Conservation (phyloP, 208 protist genomes). For the Wallacemonas sp. region DNA sequence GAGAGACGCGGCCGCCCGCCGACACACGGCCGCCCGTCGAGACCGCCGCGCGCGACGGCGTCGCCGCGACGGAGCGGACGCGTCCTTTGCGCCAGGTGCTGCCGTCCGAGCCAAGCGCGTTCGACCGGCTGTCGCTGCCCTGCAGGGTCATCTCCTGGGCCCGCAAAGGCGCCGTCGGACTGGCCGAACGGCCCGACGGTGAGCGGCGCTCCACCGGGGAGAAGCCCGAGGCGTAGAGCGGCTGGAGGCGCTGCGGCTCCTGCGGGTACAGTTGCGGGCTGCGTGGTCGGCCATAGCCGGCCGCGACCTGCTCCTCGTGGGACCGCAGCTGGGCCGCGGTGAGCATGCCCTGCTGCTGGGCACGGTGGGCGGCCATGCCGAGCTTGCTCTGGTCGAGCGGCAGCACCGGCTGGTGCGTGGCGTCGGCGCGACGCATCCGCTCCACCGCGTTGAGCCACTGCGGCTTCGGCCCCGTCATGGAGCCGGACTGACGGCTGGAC, state of each 20-base stretch:
- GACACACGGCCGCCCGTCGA: not conserved
- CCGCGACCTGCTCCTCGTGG: constrained; percentile 32
- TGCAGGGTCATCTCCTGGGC: constrained; percentile 10
- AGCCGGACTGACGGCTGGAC: constrained; percentile 5
- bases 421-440: constrained; percentile 34
- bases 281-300: not conserved
- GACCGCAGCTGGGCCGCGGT: constrained; percentile 55
- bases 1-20: not conserved
- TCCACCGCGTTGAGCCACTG: constrained; percentile 62
- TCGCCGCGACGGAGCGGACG: not conserved
- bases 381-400: constrained; percentile 55
- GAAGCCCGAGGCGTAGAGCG: not conserved
- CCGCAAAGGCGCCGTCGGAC: not conserved
- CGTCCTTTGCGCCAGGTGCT: not conserved
- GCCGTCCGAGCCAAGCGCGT: not conserved
- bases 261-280: not conserved
- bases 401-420: constrained; percentile 30
- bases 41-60: not conserved
- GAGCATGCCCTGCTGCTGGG: constrained; percentile 44
- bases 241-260: not conserved
- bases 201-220: not conserved
- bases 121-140: constrained; percentile 9
- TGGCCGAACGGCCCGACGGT: not conserved
- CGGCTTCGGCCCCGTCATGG: constrained; percentile 21
- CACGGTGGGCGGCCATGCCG: constrained; percentile 38